Base-by-base conservation (phyloP, 495 filamentous ascomycete species). In the Trichoderma virens region DNA sequence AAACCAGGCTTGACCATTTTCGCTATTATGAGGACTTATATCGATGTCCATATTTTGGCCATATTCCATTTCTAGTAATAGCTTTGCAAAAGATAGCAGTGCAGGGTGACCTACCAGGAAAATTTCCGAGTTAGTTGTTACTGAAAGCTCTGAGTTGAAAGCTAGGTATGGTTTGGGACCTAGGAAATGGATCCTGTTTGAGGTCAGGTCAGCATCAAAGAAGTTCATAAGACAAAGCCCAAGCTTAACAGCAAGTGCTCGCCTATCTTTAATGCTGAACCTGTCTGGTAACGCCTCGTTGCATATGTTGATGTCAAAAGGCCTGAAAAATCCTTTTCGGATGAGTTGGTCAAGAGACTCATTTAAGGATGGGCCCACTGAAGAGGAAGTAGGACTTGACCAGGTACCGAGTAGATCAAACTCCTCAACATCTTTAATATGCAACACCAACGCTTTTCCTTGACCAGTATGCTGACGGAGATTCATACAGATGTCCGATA, bases 151-250 rank as follows among this genome's bases (percentile, higher is more conserved):
- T 41, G 38, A 41, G 11, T 18, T 18, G 18, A 41, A 16, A 1
- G 38, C 38, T 16, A 41, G 38, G 38, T 41, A 41, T 18, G 38
- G 5, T 16, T 3, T 16, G 1, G 8, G 18, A 18, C 5, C 38
- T 0, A 41, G 18, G 11, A 41, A 18, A 41, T 41, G 38, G 38
- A 41, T 41, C 38, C 38, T 41, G 20, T 41, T 8, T 16, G 60
- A 45, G 30, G 31, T 39, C 0, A 66, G n/a, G 32, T 62, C 13
- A 16, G 45, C 65, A 18, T 66, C 65, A 32, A 66, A 63, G 27
- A 66, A 66, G 25, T 66, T 60, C 65, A 66, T 62, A 16, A 66
- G 60, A 23, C 60, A 60, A 25, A 56, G 59, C 23, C 65, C 65
- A 14, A 66, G 60, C n/a, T 35, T 6, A 16, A 66, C 60, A 0